These are phyloP conservation scores for Styphnolobium japonicum DNA, from an alignment of 306 rosid genomes.

Conservation along the genomic window DNA sequence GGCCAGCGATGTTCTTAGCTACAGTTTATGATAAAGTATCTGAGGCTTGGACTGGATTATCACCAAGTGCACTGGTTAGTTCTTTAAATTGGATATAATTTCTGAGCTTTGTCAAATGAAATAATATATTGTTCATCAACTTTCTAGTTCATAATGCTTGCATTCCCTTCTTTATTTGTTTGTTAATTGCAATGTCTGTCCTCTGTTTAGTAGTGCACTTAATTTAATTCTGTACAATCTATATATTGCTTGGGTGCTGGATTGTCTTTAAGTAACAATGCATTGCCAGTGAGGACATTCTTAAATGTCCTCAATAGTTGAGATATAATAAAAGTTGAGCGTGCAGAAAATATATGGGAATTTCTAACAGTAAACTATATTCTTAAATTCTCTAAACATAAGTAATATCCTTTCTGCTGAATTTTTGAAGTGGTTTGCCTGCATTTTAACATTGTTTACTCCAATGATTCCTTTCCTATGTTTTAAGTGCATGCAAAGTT, in stretches of 20 bases:
- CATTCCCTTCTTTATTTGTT: constrained; percentile 2
- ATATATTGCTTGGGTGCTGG: background rate
- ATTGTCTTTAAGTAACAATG: background rate
- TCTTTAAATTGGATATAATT: constrained; percentile 19
- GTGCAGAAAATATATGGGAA: background rate
- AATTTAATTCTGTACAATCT: constrained; percentile 8
- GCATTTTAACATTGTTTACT: constrained; percentile 6
- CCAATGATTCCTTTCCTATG: background rate
- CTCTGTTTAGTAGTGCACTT: background rate
- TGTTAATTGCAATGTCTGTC: constrained; percentile 5
- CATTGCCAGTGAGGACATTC: background rate
- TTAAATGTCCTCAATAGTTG: background rate
- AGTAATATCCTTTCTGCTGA: background rate
- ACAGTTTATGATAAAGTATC: constrained; percentile 81
- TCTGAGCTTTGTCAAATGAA: background rate
- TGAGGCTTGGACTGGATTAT: constrained; percentile 84
- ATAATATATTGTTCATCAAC: background rate
- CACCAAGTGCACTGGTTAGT: constrained; percentile 67
- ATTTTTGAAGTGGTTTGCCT: background rate
- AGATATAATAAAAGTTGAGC: background rate
- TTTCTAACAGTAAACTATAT: background rate
- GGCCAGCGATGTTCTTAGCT: constrained; percentile 75
- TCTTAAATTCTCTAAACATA: background rate
- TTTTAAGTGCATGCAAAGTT: background rate
- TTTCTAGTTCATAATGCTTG: background rate